Evolutionary conservation across 495 filamentous ascomycete genomes (phyloP), one percentile per base, ranked within the genome.

Genomic region (Chaetomidium leptoderma): DNA sequence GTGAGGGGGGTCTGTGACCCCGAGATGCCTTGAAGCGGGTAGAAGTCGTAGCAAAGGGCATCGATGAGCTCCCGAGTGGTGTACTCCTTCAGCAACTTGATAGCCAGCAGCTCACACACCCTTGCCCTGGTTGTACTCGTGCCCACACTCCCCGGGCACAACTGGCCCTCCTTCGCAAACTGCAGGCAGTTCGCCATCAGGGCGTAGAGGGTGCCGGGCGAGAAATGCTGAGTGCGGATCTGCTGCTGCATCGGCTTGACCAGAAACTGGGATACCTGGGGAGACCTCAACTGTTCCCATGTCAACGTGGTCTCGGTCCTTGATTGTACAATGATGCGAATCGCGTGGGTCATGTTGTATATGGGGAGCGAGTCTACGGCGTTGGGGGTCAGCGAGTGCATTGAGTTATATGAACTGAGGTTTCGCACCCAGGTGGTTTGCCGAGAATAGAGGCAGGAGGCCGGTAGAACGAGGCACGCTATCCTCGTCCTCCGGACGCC

Each of bases 271-370:
- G 90, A 96, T 33, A 97, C 87, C 68, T 97, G 92, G 7, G 92
- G 92, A 10, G 92, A 95, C 48, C 92, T 83, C 59, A 97, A 76
- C 71, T 97, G 92, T 58, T 96, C 92, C 91, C 91, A 97, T n/a
- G 89, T 85, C 50, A 97, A 72, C 0, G 89, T 92, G 4, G 92
- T 96, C 71, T 97, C 92, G 71, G 89, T 92, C 69, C 87, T 82
- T 21, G 88, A 78, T 49, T 87, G 78, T 44, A 97, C 85, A 40
- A 96, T 75, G 19, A 88, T 82, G 54, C 92, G 88, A 49, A 96
- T 92, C 13, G 87, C 81, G 74, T 96, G 92, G 37, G 90, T 93
- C 59, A 93, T 81, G 64, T 87, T 88, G 76, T 96, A 96, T 52
- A 96, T 85, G 1, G 92, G 92, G 6, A 97, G 78, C 43, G 72